A percentile compares a stretch with the other conserved stretches of the same genome.
phyloP scores from a whole-genome alignment of 805 yeast genomes.

The Candida sithepensis region DNA sequence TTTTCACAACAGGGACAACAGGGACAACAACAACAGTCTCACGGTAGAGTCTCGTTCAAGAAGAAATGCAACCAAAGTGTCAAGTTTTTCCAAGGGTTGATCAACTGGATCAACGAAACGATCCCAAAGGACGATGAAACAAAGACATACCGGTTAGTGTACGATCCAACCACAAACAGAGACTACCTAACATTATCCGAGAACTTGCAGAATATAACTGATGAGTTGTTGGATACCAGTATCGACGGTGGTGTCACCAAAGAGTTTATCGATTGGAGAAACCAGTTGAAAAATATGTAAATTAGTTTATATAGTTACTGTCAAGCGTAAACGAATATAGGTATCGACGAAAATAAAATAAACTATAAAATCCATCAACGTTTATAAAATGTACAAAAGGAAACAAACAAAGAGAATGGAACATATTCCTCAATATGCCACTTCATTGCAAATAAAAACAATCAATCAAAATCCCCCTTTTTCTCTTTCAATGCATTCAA shows the following conservation, averaged over 20 bases:
- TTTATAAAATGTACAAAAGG: not conserved
- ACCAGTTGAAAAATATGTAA: slow-evolving; percentile 9
- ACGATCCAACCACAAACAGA: slow-evolving; percentile 46
- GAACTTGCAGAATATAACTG: slow-evolving; percentile 32
- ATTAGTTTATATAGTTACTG: not conserved
- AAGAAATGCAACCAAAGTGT: slow-evolving; percentile 76
- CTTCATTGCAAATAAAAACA: too few relatives aligned
- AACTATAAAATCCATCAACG: not conserved
- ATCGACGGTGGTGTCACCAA: slow-evolving; percentile 38
- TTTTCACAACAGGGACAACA: slow-evolving; percentile 28
- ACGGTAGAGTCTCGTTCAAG: slow-evolving; percentile 26
- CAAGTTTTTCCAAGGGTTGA: slow-evolving; percentile 80
- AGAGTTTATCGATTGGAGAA: slow-evolving; percentile 55
- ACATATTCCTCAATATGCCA: not conserved
- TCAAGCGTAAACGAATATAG: too few relatives aligned
- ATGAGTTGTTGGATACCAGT: slow-evolving; percentile 34
- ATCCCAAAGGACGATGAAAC: slow-evolving; percentile 51
- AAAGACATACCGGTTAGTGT: slow-evolving; percentile 52
- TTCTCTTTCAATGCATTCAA: slow-evolving; percentile 12
- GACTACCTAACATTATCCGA: slow-evolving; percentile 47
- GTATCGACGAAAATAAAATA: too few relatives aligned
- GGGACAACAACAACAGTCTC: slow-evolving; percentile 29
- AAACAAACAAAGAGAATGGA: not conserved
- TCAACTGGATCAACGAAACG: slow-evolving; percentile 67
- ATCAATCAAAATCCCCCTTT: not conserved